A percentile compares a stretch with the other conserved stretches of the same genome.
These are phyloP conservation scores for Trypanosoma lewisi DNA, from an alignment of 208 protist species.

Conservation along the genomic window DNA sequence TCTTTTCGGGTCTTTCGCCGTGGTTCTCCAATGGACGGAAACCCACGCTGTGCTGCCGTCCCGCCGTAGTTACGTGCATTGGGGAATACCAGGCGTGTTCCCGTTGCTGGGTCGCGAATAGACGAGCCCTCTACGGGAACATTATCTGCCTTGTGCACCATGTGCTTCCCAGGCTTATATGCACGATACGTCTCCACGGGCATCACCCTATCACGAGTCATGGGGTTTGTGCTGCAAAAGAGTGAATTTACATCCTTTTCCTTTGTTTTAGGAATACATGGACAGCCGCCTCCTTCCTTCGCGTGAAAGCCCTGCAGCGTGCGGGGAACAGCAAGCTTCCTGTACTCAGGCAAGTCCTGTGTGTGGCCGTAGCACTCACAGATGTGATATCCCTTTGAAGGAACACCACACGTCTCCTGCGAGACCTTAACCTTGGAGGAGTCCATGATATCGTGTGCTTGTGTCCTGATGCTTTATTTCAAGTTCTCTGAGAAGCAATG, in stretches of 20 bases:
- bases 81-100: constrained; percentile 43
- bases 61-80: constrained; percentile 74
- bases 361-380: constrained; percentile 68
- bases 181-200: constrained; percentile 38
- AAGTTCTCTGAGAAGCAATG: background rate
- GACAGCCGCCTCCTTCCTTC: constrained; percentile 41
- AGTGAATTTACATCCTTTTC: constrained; percentile 14
- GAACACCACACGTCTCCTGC: background rate
- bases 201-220: constrained; percentile 5
- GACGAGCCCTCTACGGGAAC: background rate
- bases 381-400: constrained; percentile 38
- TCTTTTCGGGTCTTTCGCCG: constrained; percentile 24
- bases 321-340: constrained; percentile 46
- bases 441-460: background rate
- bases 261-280: constrained; percentile 34
- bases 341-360: constrained; percentile 57
- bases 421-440: background rate
- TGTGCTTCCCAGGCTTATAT: constrained; percentile 27
- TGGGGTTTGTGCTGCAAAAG: constrained; percentile 14
- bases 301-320: constrained; percentile 75
- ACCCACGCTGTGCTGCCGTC: constrained; percentile 42
- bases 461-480: background rate
- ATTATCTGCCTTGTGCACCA: constrained; percentile 7
- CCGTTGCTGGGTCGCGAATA: constrained; percentile 32
- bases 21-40: constrained; percentile 33